Evolutionary conservation across 2,329 filamentous ascomycete genomes (phyloP), one percentile per base, ranked within the genome.

Genomic region (Cladosporium velox): DNA sequence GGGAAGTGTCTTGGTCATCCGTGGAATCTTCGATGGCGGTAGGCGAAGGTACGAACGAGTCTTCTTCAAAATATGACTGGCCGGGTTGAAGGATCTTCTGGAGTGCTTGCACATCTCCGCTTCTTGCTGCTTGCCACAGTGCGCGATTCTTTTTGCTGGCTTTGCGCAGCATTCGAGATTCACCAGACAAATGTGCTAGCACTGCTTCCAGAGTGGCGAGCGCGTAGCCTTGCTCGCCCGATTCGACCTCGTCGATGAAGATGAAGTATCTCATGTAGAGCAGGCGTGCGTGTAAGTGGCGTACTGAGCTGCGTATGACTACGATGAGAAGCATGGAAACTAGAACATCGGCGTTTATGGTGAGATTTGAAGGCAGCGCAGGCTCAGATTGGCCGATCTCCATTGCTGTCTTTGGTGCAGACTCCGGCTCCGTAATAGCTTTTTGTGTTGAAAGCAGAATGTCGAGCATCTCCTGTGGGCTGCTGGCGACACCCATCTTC

Each of bases 191-290:
- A 76, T 99, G 98, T 1, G 92, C 89, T 38, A 99, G 79, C 0
- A 99, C 95, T 7, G 93, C 95, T 77, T 99, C 95, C 67, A 98
- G 92, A 0, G 95, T 99, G 78, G 94, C 98, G 60, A 99, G 79
- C 0, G 94, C 93, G 78, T 99, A 99, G 10, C 95, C 95, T 83
- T 96, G 90, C 79, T 99, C 95, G 59, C 95, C 95, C 68, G 89
- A 96, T 71, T 99, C 95, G 10, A 99, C 93, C 79, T 99, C 95
- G 72, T 98, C 95, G 60, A 97, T 93, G 78, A 97, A 99, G 71
- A 97, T 95, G 75, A 97, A 99, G 74, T 96, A 92, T 52, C 94
- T 91, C 85, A 98, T 97, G 76, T 98, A 99, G n/a, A 91, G 84
- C 57, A 99, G 81, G 24, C 94, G 87, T 3, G 95, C 93, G 72